Evolutionary conservation across 441 rosid genomes (phyloP), one percentile per base, ranked within the genome.

Genomic region (Pelargonium australe): DNA sequence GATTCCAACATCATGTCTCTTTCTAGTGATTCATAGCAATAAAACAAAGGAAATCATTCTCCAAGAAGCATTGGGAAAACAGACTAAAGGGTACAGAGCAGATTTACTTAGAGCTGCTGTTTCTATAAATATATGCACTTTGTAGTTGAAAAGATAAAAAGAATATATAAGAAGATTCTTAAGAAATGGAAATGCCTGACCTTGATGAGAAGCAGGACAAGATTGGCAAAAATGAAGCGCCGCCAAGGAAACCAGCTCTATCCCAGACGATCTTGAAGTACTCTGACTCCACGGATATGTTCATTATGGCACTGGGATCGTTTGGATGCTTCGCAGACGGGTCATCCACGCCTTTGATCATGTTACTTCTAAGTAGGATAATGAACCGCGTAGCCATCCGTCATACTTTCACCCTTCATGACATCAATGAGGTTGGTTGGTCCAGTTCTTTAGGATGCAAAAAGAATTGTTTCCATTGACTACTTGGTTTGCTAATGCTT

Each of bases 281-380:
- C 25, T 57, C 20, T 16, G 63, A 57, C 20, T 57, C 28, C 63
- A 57, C 20, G 12, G 63, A 57, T 57, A 20, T 20, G 63, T 57
- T 57, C 17, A 2, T 14, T 0, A 57, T 57, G 63, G 17, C 28
- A 57, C 9, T 57, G 28, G 63, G 63, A 57, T 16, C 63, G 14
- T 57, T 57, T 57, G 63, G 63, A 19, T 57, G 63, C 63, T 57
- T 57, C 14, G 63, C 63, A n/a, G 63, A 57, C 0, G 63, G 63
- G 28, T 57, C 63, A 7, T 57, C 63, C 28, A 57, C 63, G 12
- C 63, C 63, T 57, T 7, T 57, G 28, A 57, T 57, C 63, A 57
- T 57, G 63, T 16, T 57, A 8, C 20, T 57, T 14, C 63, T 57
- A 7, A 57, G 63, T 17, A 57, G 63, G 28, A 57, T 57, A 28